Percentiles rank a stretch among this genome's conserved stretches.
Evolutionary conservation across 495 filamentous ascomycete genomes (phyloP).

Genomic region (Bathelium albidoporum): DNA sequence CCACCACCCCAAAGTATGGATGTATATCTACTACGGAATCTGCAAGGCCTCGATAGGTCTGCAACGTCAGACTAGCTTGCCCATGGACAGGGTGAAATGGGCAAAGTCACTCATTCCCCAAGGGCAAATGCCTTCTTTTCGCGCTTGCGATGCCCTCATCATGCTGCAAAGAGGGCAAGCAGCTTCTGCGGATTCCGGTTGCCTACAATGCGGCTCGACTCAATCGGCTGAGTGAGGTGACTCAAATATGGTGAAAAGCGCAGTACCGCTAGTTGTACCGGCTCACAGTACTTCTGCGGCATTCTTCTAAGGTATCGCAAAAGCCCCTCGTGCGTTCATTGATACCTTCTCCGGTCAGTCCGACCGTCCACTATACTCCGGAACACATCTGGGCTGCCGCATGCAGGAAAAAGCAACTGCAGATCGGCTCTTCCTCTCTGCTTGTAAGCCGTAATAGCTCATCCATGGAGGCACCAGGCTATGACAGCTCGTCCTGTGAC

Average conservation of each 20-base stretch:
- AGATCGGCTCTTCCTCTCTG: not conserved
- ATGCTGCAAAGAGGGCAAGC: not conserved
- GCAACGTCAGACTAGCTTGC: not conserved
- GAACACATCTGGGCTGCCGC: no score
- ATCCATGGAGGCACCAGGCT: not conserved
- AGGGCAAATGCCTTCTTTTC: constrained; percentile 1
- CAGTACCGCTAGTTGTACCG: not conserved
- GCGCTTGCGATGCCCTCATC: not conserved
- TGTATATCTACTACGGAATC: not conserved
- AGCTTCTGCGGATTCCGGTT: not conserved
- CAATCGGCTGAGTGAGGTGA: not conserved
- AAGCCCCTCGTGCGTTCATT: not conserved
- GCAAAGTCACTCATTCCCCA: not conserved
- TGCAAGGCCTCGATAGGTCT: not conserved
- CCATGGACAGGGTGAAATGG: not conserved
- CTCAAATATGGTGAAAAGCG: not conserved
- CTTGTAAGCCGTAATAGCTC: not conserved
- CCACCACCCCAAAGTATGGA: not conserved
- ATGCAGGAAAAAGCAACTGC: not conserved
- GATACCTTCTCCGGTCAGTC: not conserved
- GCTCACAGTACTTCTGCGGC: not conserved
- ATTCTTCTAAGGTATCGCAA: not conserved
- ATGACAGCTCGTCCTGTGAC: not conserved
- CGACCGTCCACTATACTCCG: not conserved
- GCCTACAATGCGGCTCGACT: not conserved